Conservation (phyloP, 331 rosid genomes). For the Acacia concinna region DNA sequence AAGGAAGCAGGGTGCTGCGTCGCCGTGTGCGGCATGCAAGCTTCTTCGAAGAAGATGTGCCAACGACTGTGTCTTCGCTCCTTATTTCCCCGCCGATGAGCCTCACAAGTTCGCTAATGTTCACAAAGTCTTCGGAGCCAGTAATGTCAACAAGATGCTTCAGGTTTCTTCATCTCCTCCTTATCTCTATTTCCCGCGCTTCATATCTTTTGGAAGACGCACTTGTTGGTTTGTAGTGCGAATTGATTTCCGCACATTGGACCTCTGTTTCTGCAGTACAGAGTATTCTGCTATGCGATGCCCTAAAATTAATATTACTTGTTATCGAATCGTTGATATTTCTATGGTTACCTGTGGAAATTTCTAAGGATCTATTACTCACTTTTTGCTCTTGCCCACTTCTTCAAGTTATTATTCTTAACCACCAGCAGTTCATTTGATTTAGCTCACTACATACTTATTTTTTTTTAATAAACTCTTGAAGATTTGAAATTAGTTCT, state of each 20-base stretch:
- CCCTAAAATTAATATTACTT: not conserved
- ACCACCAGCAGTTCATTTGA: not conserved
- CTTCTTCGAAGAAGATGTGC: slow-evolving; percentile 76
- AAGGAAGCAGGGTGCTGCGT: slow-evolving; percentile 66
- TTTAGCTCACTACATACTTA: not conserved
- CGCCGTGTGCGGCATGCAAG: slow-evolving; percentile 93
- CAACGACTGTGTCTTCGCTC: slow-evolving; percentile 77
- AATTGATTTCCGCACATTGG: not conserved
- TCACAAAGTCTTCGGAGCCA: slow-evolving; percentile 86
- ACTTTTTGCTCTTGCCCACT: not conserved
- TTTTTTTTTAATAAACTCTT: not conserved
- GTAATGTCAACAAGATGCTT: slow-evolving; percentile 91
- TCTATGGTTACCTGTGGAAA: not conserved
- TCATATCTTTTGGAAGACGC: not conserved
- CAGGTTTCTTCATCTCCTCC: slow-evolving; percentile 45
- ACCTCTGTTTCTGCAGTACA: not conserved
- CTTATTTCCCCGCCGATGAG: slow-evolving; percentile 81
- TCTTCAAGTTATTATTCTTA: not conserved
- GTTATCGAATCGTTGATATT: not conserved
- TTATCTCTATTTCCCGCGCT: not conserved
- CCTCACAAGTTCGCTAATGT: slow-evolving; percentile 87
- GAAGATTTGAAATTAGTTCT: not conserved
- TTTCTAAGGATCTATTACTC: not conserved
- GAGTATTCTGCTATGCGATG: not conserved
- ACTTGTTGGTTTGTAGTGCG: not conserved